Conservation (phyloP, 2,329 filamentous ascomycete genomes). For the Fusarium sp. region DNA sequence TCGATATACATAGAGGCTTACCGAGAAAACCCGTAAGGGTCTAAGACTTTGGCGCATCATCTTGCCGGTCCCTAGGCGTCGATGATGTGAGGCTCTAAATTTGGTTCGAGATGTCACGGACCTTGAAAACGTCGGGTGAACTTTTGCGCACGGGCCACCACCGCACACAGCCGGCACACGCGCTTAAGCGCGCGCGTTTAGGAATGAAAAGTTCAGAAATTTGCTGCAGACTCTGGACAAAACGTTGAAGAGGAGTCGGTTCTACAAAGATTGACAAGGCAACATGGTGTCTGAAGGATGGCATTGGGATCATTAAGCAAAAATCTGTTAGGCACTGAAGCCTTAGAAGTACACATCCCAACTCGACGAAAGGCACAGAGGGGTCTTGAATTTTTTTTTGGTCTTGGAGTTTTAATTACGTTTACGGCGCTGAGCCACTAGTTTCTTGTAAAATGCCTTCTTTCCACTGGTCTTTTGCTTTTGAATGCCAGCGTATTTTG, state of each 20-base stretch:
- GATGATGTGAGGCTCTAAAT: conserved; percentile 39
- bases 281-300: not conserved
- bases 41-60: conserved; percentile 48
- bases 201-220: not conserved
- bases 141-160: conserved; percentile 37
- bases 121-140: conserved; percentile 38
- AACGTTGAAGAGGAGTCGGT: not conserved
- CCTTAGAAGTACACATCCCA: too few relatives aligned
- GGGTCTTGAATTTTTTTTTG: not conserved
- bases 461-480: conserved; percentile 85
- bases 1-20: not conserved
- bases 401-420: conserved; percentile 30
- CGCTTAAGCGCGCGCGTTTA: conserved; percentile 30
- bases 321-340: too few relatives aligned
- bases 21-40: conserved; percentile 41
- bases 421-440: conserved; percentile 64
- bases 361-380: too few relatives aligned
- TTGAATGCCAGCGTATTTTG: conserved; percentile 90
- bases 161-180: not conserved
- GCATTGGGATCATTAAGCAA: not conserved
- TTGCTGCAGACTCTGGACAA: not conserved
- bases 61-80: conserved; percentile 38
- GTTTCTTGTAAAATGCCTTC: conserved; percentile 87
- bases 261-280: not conserved
- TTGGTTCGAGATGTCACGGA: conserved; percentile 16